Evolutionary conservation across 2,329 filamentous ascomycete genomes (phyloP).

Genomic region (Nemania diffusa): DNA sequence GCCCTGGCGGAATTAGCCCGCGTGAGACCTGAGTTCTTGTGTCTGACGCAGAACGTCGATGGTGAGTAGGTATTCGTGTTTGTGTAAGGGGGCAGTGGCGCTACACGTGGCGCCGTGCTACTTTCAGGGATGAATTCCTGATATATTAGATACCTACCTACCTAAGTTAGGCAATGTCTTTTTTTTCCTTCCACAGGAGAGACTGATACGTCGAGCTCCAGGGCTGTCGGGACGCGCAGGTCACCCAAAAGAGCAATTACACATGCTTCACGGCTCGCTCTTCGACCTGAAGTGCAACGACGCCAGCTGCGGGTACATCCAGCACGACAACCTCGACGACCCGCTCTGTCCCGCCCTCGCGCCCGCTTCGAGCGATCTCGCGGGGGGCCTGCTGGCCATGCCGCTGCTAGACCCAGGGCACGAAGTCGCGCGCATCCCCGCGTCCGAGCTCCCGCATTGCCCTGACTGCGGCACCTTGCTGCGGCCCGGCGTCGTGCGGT

Average conservation of each 20-base stretch:
- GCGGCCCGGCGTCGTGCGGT: slow-evolving; percentile 86
- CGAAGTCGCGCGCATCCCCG: slow-evolving; percentile 56
- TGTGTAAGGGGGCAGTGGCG: not conserved
- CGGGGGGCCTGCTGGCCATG: slow-evolving; percentile 53
- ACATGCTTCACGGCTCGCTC: slow-evolving; percentile 82
- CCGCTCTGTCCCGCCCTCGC: slow-evolving; percentile 80
- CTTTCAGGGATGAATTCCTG: not conserved
- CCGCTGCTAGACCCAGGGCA: slow-evolving; percentile 57
- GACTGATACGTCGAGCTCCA: slow-evolving; percentile 45
- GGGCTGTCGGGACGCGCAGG: slow-evolving; percentile 76
- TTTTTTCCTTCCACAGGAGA: not conserved
- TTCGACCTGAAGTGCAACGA: slow-evolving; percentile 82
- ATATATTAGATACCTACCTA: not conserved
- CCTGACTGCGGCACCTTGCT: slow-evolving; percentile 73
- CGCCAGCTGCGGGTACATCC: slow-evolving; percentile 69
- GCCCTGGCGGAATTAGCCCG: slow-evolving; percentile 78
- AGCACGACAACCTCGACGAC: slow-evolving; percentile 76
- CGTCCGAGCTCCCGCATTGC: slow-evolving; percentile 74
- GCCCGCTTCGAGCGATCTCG: slow-evolving; percentile 65
- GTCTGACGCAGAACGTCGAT: slow-evolving; percentile 89
- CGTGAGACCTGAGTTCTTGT: slow-evolving; percentile 72
- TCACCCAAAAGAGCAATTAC: slow-evolving; percentile 74
- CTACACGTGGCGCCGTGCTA: not conserved
- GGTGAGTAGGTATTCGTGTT: slow-evolving; percentile 56
- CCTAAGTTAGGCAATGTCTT: not conserved